phyloP scores from a whole-genome alignment of 805 yeast genomes.

The Wickerhamomyces queroliae region DNA sequence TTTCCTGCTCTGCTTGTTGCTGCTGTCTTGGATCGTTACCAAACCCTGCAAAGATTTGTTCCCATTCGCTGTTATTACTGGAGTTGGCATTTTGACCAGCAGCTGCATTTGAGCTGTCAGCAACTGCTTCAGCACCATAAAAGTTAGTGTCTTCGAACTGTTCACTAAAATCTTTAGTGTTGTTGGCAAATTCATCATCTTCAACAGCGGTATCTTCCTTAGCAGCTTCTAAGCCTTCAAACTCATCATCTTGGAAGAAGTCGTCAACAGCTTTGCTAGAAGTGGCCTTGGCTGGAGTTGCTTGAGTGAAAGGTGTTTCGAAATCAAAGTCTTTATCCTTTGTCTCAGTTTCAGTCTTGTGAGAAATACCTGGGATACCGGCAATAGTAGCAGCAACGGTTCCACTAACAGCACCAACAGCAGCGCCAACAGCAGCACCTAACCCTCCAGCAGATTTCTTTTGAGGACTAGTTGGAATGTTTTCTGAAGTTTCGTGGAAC shows the following conservation, averaged over 20 bases:
- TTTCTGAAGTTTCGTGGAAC: conserved; percentile 36
- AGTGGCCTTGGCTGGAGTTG: no score
- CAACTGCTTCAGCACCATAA: conserved; percentile 18
- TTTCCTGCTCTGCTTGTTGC: conserved; percentile 10
- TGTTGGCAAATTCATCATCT: conserved; percentile 23
- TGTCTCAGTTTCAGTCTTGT: conserved; percentile 1
- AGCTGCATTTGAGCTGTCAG: not conserved
- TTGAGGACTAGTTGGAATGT: conserved; percentile 14
- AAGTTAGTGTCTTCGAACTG: conserved; percentile 18
- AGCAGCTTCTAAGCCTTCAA: conserved; percentile 38
- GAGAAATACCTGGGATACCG: conserved; percentile 27
- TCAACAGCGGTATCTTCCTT: conserved; percentile 24
- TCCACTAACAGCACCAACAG: conserved; percentile 1
- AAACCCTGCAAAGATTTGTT: conserved; percentile 85
- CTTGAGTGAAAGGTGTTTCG: not conserved
- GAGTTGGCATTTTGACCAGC: conserved; percentile 4
- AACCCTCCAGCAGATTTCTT: conserved; percentile 12
- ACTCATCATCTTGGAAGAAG: conserved; percentile 29
- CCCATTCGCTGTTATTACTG: conserved; percentile 73
- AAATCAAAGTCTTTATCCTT: conserved; percentile 1
- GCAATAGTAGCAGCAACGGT: conserved; percentile 8
- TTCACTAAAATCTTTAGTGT: conserved; percentile 13
- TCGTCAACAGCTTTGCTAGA: conserved; percentile 21
- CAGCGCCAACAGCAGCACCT: conserved; percentile 16
- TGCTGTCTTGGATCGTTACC: conserved; percentile 42